phyloP scores from a whole-genome alignment of 345 rosid species.

The Boechera retrofracta region DNA sequence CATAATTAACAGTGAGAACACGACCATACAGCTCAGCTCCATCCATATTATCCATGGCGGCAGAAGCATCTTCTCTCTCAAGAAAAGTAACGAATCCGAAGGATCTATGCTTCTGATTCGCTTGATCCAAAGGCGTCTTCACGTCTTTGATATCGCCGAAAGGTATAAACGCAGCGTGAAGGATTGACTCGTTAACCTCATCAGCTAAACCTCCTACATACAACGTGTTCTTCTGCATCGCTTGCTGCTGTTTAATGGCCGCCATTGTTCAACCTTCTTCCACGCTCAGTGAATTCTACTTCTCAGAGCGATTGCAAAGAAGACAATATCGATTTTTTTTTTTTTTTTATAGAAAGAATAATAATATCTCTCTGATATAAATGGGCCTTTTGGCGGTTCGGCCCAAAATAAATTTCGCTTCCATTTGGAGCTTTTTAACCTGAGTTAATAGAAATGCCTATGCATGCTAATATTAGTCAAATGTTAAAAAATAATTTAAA shows the following conservation, averaged over 20 bases:
- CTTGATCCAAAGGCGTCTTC: constrained; percentile 92
- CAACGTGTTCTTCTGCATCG: constrained; percentile 95
- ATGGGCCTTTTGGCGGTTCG: constrained; percentile 13
- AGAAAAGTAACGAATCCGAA: constrained; percentile 98
- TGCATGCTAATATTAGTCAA: no score
- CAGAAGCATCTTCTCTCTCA: constrained; percentile 79
- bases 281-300: background rate
- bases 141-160: constrained; percentile 98
- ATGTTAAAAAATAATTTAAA: no score
- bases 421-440: no score
- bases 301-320: constrained; percentile 2
- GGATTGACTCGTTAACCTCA: constrained; percentile 92
- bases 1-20: constrained; percentile 96
- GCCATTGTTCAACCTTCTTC: constrained; percentile 21
- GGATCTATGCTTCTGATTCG: constrained; percentile 98
- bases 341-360: background rate
- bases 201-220: constrained; percentile 97
- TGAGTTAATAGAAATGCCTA: no score
- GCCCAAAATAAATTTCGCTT: background rate
- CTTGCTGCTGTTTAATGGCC: constrained; percentile 53
- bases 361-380: background rate
- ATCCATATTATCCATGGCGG: constrained; percentile 99
- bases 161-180: constrained; percentile 93
- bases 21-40: constrained; percentile 98
- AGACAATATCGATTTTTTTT: background rate